Evolutionary conservation across 352 stramenopile genomes (phyloP).

Genomic region (Elongisporangium undulatum): DNA sequence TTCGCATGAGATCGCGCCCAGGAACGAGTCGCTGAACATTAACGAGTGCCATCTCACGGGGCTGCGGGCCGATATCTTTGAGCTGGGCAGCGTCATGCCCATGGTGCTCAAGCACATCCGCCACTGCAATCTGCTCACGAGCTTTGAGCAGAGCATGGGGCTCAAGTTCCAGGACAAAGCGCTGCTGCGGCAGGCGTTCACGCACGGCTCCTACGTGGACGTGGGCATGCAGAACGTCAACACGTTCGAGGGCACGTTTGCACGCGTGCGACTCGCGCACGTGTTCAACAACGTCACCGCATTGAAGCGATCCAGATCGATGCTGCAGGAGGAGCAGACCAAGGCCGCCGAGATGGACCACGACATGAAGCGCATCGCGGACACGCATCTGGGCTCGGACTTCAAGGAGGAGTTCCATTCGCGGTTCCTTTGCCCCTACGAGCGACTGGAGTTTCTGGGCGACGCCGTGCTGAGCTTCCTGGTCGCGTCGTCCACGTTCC

Average conservation of each 20-base stretch:
- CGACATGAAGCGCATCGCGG: conserved; percentile 44
- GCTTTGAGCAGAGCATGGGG: conserved; percentile 59
- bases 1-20: conserved; percentile 49
- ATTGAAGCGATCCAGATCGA: conserved; percentile 56
- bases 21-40: conserved; percentile 34
- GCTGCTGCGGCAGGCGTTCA: conserved; percentile 80
- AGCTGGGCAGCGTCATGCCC: conserved; percentile 78
- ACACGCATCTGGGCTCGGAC: conserved; percentile 58
- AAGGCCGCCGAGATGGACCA: conserved; percentile 20
- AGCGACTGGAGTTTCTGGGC: conserved; percentile 81
- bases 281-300: conserved; percentile 59
- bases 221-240: conserved; percentile 84
- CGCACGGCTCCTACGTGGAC: conserved; percentile 80
- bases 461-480: conserved; percentile 84
- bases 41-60: conserved; percentile 67
- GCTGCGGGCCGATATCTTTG: conserved; percentile 74
- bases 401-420: conserved; percentile 80
- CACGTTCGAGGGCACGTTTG: conserved; percentile 66
- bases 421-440: conserved; percentile 73
- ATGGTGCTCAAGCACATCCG: conserved; percentile 85
- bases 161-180: conserved; percentile 70
- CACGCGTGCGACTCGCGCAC: conserved; percentile 68
- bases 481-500: conserved; percentile 70
- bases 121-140: conserved; percentile 61
- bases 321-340: conserved; percentile 31